A percentile compares a stretch with the other conserved stretches of the same genome.
Evolutionary conservation across 2,329 filamentous ascomycete genomes (phyloP).

Genomic region (Didymella exigua): DNA sequence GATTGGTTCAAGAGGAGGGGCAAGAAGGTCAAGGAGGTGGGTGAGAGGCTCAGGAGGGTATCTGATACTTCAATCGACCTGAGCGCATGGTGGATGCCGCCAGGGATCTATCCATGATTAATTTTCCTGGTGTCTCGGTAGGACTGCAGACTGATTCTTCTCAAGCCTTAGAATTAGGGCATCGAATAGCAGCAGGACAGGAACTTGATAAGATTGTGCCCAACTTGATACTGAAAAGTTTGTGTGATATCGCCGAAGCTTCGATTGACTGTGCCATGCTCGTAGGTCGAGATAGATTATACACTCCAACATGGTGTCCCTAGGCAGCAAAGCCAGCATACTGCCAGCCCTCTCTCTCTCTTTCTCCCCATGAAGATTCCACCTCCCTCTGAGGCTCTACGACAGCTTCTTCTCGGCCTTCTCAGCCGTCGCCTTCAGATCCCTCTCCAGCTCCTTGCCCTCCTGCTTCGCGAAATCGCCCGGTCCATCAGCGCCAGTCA

Average conservation of each 20-base stretch:
- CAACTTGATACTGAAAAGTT: background rate
- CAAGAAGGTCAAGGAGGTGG: background rate
- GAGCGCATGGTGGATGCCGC: no score
- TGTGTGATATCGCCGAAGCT: background rate
- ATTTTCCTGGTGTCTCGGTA: background rate
- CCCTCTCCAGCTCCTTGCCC: conserved; percentile 39
- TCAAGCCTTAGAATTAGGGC: background rate
- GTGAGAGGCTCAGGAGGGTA: background rate
- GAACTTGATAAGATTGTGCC: background rate
- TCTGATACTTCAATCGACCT: no score
- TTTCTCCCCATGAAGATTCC: background rate
- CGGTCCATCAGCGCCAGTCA: background rate
- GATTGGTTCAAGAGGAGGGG: background rate
- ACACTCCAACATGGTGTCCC: background rate
- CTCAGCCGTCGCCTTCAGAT: conserved; percentile 39
- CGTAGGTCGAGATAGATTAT: conserved; percentile 11
- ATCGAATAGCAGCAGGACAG: background rate
- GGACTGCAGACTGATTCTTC: background rate
- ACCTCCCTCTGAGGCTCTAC: conserved; percentile 23
- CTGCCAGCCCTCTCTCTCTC: background rate
- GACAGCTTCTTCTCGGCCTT: conserved; percentile 35
- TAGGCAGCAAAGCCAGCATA: background rate
- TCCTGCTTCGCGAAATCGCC: conserved; percentile 49
- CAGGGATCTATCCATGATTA: no score
- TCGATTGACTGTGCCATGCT: conserved; percentile 7